Conservation (phyloP, 73 alveolate species). For the Blepharisma stoltei region DNA sequence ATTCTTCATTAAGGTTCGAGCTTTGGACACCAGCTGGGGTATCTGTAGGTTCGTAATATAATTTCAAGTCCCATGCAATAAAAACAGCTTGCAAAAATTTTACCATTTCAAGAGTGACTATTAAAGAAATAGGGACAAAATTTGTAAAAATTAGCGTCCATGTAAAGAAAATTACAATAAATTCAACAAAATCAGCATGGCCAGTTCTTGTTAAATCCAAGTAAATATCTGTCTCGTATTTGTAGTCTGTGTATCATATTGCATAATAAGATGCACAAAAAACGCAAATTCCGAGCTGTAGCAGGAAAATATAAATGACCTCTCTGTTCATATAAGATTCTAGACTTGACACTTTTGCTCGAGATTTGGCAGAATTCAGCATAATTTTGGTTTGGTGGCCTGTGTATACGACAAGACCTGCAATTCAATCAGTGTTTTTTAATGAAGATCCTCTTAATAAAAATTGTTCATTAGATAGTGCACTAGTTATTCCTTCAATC, state of each 20-base stretch:
- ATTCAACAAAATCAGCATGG: constrained; percentile 17
- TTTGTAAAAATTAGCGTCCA: constrained; percentile 80
- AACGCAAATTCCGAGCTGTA: constrained; percentile 54
- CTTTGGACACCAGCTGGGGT: constrained; percentile 68
- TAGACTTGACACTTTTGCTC: constrained; percentile 44
- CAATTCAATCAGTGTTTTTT: constrained; percentile 90
- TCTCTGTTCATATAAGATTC: constrained; percentile 52
- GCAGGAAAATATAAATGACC: constrained; percentile 48
- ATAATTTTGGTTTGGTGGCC: constrained; percentile 85
- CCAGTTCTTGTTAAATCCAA: constrained; percentile 37
- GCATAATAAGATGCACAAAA: constrained; percentile 52
- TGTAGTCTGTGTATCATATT: constrained; percentile 35
- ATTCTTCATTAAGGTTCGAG: constrained; percentile 80
- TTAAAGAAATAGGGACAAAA: constrained; percentile 85
- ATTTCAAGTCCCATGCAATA: constrained; percentile 68
- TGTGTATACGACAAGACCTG: constrained; percentile 84
- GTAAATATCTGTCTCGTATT: constrained; percentile 9
- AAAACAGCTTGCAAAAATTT: constrained; percentile 77
- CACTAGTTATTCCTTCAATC: constrained; percentile 34
- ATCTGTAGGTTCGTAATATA: constrained; percentile 49
- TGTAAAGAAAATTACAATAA: constrained; percentile 51
- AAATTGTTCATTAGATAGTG: constrained; percentile 72
- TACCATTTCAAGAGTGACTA: constrained; percentile 86
- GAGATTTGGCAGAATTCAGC: constrained; percentile 66
- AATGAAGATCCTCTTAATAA: constrained; percentile 91